Base-by-base conservation (phyloP, 1,284 basidiomycete species). In the Microbotryomycetes sp. region DNA sequence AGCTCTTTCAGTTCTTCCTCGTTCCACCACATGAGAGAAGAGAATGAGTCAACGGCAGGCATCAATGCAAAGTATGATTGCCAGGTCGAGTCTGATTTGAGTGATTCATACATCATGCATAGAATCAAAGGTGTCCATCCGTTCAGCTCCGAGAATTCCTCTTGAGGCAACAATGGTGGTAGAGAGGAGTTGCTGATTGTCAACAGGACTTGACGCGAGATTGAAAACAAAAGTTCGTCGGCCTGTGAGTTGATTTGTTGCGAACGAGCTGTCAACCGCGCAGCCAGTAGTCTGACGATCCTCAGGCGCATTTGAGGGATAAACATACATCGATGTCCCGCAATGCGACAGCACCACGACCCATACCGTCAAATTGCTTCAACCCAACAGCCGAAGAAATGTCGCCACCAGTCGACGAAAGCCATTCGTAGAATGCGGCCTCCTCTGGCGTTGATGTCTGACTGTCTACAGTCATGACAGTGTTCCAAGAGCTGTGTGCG, bases 21-120 rank as follows among this genome's bases (percentile, higher is more conserved):
- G 30, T 73, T 77, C 96, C 94, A 98, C 75, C 97, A 96, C 90
- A 98, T 97, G 1, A 93, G 91, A 0, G 92, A 94, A 67, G 87
- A 82, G 73, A 98, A 98, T 23, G 64, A 58, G 9, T 69, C 65
- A 2, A 73, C 78, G 6, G 26, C 16, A 0, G 94, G 93, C 70
- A 97, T 62, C 16, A 72, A 59, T 25, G 60, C 61, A 31, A 73
- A 70, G 61, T 73, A 73, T 3, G 65, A 61, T 32, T 62, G 59
- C 71, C 71, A 73, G 22, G 68, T 72, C 23, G 56, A 58, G 19
- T 67, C 63, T 31, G 70, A 63, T 22, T 72, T 63, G 47, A 72
- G 66, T 55, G 83, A 83, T 76, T 97, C 94, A 86, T 88, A 97
- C 88, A 97, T 91, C 86, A 97, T 88, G 67, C 86, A 89, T 25